Evolutionary conservation across 352 stramenopile species (phyloP).

Genomic region (Aphanomyces cochlioides): DNA sequence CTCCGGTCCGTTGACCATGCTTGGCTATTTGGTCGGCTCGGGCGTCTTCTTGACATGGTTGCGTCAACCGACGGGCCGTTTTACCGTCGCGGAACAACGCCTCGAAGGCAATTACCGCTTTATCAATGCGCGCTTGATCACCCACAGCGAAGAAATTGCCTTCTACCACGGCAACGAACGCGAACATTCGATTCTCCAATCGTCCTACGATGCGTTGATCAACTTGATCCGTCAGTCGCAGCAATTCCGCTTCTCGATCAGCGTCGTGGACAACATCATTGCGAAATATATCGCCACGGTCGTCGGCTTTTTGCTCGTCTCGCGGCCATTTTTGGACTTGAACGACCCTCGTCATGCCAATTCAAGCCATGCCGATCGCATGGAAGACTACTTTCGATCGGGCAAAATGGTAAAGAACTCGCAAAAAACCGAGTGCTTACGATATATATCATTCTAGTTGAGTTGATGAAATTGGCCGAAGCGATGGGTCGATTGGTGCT

Average conservation of each 20-base stretch:
- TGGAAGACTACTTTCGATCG: constrained; percentile 83
- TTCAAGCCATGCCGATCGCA: constrained; percentile 66
- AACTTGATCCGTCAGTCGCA: constrained; percentile 64
- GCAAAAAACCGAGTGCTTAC: background rate
- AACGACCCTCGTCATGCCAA: constrained; percentile 51
- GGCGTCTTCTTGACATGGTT: constrained; percentile 72
- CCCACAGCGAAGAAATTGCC: constrained; percentile 86
- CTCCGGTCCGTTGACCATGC: constrained; percentile 65
- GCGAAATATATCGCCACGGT: constrained; percentile 85
- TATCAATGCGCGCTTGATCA: constrained; percentile 86
- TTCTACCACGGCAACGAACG: constrained; percentile 89
- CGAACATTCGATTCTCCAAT: constrained; percentile 71
- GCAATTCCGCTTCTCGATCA: constrained; percentile 82
- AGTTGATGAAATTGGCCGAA: constrained; percentile 77
- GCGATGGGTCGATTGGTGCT: constrained; percentile 82
- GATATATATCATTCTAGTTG: constrained; percentile 2
- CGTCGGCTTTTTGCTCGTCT: constrained; percentile 74
- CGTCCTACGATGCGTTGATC: constrained; percentile 62
- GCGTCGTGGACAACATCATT: constrained; percentile 79
- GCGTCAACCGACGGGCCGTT: constrained; percentile 62
- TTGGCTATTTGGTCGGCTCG: constrained; percentile 62
- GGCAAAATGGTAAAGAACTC: constrained; percentile 58
- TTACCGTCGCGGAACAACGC: constrained; percentile 77
- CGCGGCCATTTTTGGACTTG: constrained; percentile 65
- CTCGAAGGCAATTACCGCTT: constrained; percentile 83